Evolutionary conservation across 2,329 filamentous ascomycete species (phyloP).

Genomic region (Ciborinia camelliae): DNA sequence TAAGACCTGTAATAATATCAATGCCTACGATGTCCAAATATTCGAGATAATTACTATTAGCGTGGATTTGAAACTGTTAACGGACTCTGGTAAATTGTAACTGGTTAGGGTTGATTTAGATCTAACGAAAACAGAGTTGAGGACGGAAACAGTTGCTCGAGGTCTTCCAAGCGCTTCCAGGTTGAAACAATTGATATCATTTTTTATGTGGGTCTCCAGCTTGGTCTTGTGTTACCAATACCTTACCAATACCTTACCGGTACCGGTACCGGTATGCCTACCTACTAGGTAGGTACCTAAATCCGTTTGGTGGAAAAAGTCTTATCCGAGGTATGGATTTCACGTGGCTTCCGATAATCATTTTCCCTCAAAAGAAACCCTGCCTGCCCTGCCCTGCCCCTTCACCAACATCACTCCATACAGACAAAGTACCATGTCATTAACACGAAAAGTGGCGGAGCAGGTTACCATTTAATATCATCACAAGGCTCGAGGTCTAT

Average conservation of each 20-base stretch:
- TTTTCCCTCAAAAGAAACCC: background rate
- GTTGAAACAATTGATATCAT: too few relatives aligned
- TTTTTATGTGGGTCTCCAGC: constrained; percentile 1
- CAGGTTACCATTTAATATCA: background rate
- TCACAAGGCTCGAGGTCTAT: constrained; percentile 2
- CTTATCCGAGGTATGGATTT: constrained; percentile 9
- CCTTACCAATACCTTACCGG: too few relatives aligned
- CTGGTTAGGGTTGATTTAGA: too few relatives aligned
- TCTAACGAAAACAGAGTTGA: constrained; percentile 13
- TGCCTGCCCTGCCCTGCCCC: too few relatives aligned
- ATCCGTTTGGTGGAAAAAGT: constrained; percentile 7
- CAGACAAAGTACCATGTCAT: background rate
- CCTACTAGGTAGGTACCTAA: background rate
- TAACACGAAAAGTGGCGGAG: constrained; percentile 9
- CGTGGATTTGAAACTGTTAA: background rate
- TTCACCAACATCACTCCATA: constrained; percentile 6
- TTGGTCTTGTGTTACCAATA: background rate
- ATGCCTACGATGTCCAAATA: background rate
- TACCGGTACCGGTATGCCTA: too few relatives aligned
- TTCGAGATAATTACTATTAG: background rate
- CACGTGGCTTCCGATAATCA: constrained; percentile 4
- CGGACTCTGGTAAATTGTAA: too few relatives aligned
- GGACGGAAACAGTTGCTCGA: constrained; percentile 16
- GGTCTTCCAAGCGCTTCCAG: too few relatives aligned
- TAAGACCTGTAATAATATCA: background rate